Base-by-base conservation (phyloP, 2,329 filamentous ascomycete genomes). In the Fusarium sp. region DNA sequence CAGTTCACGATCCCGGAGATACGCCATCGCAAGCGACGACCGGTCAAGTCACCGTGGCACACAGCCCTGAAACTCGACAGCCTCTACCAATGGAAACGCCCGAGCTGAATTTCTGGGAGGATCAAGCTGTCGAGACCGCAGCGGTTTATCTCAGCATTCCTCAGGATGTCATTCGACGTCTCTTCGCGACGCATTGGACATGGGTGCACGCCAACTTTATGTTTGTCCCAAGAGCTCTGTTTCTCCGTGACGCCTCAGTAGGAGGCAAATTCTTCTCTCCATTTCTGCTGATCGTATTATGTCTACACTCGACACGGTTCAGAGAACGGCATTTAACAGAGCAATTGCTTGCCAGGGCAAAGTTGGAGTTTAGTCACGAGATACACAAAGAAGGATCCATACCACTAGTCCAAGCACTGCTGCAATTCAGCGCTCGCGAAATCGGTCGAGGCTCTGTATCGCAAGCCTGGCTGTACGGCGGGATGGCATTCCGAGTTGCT, bases 131-230 rank as follows among this genome's bases (percentile, higher is more conserved):
- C 3, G n/a, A 39, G 15, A 63, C 33, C 15, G 60, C 60, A n/a
- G 41, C 60, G 14, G n/a, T 41, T 10, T 63, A 35, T 7, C 35
- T 63, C 0, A 63, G 24, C 3, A 60, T 63, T 12, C 35, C 60
- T 0, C 1, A 48, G 8, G 60, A 48, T 1, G 26, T 60, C 0
- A 60, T 60, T 3, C 54, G 20, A 3, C 42, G 54, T 33, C 41
- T 63, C 0, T 63, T 63, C 4, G 28, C 26, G 3, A 60, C 60
- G 7, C 60, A 63, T 7, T 63, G 60, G 60, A 63, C 54, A 2
- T 63, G 60, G 60, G 60, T 63, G 0, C 60, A 63, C 20, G 52
- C 60, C 0, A 63, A 63, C 18, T 63, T 63, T 11, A 63, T 63
- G 60, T 63, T 63, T 26, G 54, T 63, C 2, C 60, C 60, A 5